Percentiles rank a stretch among this genome's conserved stretches.
Evolutionary conservation across 345 rosid genomes (phyloP).

Genomic region (Boechera retrofracta): DNA sequence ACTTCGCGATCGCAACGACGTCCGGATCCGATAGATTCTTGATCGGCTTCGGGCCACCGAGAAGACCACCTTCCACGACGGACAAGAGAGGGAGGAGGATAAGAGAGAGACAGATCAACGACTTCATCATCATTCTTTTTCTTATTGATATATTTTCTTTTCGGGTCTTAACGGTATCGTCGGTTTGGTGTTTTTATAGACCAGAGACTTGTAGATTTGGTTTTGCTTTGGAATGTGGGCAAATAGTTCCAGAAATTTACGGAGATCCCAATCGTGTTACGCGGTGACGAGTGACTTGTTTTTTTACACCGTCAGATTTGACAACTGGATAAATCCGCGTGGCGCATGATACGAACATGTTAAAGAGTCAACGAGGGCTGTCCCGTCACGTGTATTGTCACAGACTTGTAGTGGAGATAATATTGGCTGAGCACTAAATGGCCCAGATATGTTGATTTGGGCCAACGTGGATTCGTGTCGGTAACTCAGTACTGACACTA

Average conservation of each 20-base stretch:
- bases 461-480: constrained; percentile 30
- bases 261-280: constrained; percentile 26
- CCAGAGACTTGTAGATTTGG: neutral
- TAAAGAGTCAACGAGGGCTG: constrained; percentile 28
- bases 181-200: constrained; percentile 19
- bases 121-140: constrained; percentile 26
- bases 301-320: constrained; percentile 35
- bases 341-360: constrained; percentile 6
- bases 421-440: constrained; percentile 24
- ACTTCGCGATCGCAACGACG: constrained; percentile 52
- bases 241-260: constrained; percentile 31
- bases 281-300: constrained; percentile 29
- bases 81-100: constrained; percentile 35
- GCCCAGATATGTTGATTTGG: neutral
- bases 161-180: neutral
- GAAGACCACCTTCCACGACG: constrained; percentile 14
- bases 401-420: neutral
- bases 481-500: neutral
- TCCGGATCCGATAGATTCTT: constrained; percentile 46
- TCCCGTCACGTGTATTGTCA: constrained; percentile 35
- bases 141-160: neutral
- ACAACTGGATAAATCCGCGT: constrained; percentile 17
- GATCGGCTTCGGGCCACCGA: constrained; percentile 57
- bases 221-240: constrained; percentile 28
- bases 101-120: constrained; percentile 36